phyloP scores from a whole-genome alignment of 2,329 filamentous ascomycete species.

The Fusarium sp. region DNA sequence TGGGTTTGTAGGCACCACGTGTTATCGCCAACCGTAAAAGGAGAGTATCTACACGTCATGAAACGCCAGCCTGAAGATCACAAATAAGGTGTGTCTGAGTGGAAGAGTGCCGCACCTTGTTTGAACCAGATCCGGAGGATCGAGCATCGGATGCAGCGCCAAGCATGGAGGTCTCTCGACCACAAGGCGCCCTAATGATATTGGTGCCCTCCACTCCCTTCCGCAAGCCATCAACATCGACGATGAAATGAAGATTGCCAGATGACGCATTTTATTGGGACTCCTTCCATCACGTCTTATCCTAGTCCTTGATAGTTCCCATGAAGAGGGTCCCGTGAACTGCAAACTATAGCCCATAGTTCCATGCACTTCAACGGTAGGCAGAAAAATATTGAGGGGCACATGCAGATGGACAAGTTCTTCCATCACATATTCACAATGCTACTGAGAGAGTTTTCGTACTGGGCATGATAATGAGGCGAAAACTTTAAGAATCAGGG shows the following conservation, averaged over 20 bases:
- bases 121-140: slow-evolving; percentile 30
- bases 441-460: neutral
- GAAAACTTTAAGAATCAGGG: neutral
- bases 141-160: slow-evolving; percentile 11
- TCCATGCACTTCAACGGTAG: neutral
- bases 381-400: neutral
- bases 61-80: slow-evolving; percentile 22
- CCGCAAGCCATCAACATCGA: slow-evolving; percentile 5
- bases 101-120: slow-evolving; percentile 28
- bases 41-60: slow-evolving; percentile 36
- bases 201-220: slow-evolving; percentile 12
- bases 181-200: neutral
- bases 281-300: slow-evolving; percentile 7
- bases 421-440: neutral
- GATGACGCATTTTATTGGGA: slow-evolving; percentile 36
- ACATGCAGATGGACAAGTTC: neutral
- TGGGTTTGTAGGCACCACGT: slow-evolving; percentile 30
- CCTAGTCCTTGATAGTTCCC: slow-evolving; percentile 8
- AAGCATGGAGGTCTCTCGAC: slow-evolving; percentile 16
- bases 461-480: neutral
- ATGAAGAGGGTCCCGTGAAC: slow-evolving; percentile 16
- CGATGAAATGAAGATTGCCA: slow-evolving; percentile 4
- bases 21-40: slow-evolving; percentile 13
- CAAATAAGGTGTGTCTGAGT: slow-evolving; percentile 26
- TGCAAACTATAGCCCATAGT: neutral